phyloP scores from a whole-genome alignment of 1,284 basidiomycete species.

The Malassezia sympodialis region DNA sequence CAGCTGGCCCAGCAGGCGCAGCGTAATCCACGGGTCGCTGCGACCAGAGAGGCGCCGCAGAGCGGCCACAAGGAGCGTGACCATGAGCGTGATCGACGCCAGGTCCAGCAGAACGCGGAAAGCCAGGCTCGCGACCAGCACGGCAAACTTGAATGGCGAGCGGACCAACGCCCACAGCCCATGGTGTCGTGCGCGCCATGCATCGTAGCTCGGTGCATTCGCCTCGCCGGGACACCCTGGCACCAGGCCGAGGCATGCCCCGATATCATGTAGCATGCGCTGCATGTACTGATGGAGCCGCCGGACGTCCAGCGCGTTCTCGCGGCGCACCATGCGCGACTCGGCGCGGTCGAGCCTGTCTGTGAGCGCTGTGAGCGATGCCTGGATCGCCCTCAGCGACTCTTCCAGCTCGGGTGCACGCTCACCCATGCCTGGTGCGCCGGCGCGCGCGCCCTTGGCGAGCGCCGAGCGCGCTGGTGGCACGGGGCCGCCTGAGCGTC shows the following conservation, averaged over 20 bases:
- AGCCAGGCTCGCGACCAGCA: constrained; percentile 13
- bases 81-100: constrained; percentile 21
- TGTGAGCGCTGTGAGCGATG: constrained; percentile 74
- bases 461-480: constrained; percentile 8
- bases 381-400: constrained; percentile 67
- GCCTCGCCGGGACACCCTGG: constrained; percentile 6
- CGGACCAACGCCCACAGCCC: constrained; percentile 9
- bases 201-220: constrained; percentile 15
- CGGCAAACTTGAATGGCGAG: constrained; percentile 12
- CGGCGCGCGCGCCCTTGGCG: neutral
- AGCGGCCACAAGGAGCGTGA: constrained; percentile 18
- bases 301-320: neutral
- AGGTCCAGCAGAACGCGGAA: constrained; percentile 26
- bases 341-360: constrained; percentile 59
- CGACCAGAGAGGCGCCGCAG: constrained; percentile 22
- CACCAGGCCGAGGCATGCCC: constrained; percentile 19
- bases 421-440: constrained; percentile 5
- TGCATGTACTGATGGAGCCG: constrained; percentile 3
- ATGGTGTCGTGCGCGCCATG: constrained; percentile 4
- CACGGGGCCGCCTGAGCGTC: constrained; percentile 3
- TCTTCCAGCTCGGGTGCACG: constrained; percentile 31
- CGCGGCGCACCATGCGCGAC: constrained; percentile 1
- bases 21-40: constrained; percentile 25
- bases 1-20: constrained; percentile 17
- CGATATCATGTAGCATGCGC: constrained; percentile 25